Conservation (phyloP, 2,329 filamentous ascomycete species). For the Botrytis fragariae region DNA sequence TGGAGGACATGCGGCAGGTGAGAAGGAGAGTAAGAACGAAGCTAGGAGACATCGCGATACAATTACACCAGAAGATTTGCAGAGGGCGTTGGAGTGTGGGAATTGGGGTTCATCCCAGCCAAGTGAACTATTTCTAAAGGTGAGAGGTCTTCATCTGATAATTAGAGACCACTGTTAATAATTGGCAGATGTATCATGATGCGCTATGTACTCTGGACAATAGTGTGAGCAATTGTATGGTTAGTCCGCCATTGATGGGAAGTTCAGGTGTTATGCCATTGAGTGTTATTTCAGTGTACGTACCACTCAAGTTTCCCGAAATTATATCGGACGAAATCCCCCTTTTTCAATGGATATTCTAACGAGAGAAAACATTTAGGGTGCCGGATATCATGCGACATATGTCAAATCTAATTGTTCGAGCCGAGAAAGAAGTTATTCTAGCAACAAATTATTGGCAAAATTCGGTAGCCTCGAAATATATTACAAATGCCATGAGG, state of each 20-base stretch:
- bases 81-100: slow-evolving; percentile 59
- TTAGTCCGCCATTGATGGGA: slow-evolving; percentile 59
- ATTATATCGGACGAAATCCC: background rate
- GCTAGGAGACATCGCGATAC: slow-evolving; percentile 28
- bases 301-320: background rate
- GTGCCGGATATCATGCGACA: slow-evolving; percentile 70
- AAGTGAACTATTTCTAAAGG: slow-evolving; percentile 64
- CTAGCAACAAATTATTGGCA: slow-evolving; percentile 74
- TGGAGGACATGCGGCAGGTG: slow-evolving; percentile 32
- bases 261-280: slow-evolving; percentile 63
- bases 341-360: background rate
- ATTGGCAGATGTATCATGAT: slow-evolving; percentile 34
- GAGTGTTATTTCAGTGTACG: slow-evolving; percentile 62
- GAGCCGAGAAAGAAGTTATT: slow-evolving; percentile 70
- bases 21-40: slow-evolving; percentile 27
- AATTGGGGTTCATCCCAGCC: slow-evolving; percentile 64
- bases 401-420: slow-evolving; percentile 72
- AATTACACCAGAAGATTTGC: slow-evolving; percentile 45
- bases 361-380: slow-evolving; percentile 36
- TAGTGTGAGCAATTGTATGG: slow-evolving; percentile 44
- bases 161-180: slow-evolving; percentile 9
- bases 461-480: slow-evolving; percentile 62
- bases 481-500: slow-evolving; percentile 65
- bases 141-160: slow-evolving; percentile 33
- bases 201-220: slow-evolving; percentile 32